Conservation (phyloP, 2,329 filamentous ascomycete genomes). For the Balansia obtecta region DNA sequence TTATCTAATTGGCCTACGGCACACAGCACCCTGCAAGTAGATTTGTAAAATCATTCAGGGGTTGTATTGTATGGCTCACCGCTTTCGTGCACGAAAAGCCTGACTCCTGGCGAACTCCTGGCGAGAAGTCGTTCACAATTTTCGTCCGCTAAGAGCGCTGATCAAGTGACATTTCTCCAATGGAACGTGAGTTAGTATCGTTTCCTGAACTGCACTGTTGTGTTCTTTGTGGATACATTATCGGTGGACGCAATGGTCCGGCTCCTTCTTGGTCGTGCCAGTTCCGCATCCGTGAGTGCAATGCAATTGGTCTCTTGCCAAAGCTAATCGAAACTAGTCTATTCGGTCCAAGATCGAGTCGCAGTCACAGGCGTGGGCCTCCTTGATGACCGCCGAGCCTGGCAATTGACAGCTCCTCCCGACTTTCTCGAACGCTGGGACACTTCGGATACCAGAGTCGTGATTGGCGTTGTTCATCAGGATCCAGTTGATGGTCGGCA, state of each 20-base stretch:
- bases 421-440: conserved; percentile 6
- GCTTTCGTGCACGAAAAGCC: too few species aligned
- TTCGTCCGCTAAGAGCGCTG: too few species aligned
- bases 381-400: background rate
- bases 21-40: too few species aligned
- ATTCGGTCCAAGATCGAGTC: conserved; percentile 4
- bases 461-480: conserved; percentile 3
- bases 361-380: conserved; percentile 6
- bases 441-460: conserved; percentile 2
- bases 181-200: too few species aligned
- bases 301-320: background rate
- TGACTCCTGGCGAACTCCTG: too few species aligned
- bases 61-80: too few species aligned
- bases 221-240: conserved; percentile 5
- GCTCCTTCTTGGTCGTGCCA: conserved; percentile 3
- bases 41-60: too few species aligned
- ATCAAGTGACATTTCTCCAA: too few species aligned
- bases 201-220: background rate
- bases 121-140: too few species aligned
- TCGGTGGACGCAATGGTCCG: background rate
- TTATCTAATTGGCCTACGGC: too few species aligned
- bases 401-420: conserved; percentile 4
- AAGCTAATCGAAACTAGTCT: conserved; percentile 5
- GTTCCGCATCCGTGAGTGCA: conserved; percentile 8
- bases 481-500: conserved; percentile 4